A percentile compares a stretch with the other conserved stretches of the same genome.
These are phyloP conservation scores for Thelephora aurantiotincta DNA, from an alignment of 768 basidiomycete species.

Conservation along the genomic window DNA sequence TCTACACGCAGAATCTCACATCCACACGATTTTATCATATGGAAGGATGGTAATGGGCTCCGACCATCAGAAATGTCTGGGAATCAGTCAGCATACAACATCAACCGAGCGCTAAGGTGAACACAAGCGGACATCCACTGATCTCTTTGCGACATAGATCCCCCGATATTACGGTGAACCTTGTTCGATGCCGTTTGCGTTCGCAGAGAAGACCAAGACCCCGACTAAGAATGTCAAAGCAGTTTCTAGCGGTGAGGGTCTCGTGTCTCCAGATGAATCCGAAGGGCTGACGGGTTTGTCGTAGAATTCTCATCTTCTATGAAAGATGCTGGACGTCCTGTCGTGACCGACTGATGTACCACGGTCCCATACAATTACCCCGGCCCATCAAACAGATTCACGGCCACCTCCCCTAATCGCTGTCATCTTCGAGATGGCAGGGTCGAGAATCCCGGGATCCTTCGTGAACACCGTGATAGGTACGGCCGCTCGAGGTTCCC, in stretches of 20 bases:
- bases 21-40: too few relatives aligned
- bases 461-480: slow-evolving; percentile 82
- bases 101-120: too few relatives aligned
- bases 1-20: too few relatives aligned
- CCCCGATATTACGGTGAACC: too few relatives aligned
- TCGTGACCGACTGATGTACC: background rate
- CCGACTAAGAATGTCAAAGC: slow-evolving; percentile 78
- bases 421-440: slow-evolving; percentile 63
- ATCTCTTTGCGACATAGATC: too few relatives aligned
- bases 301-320: slow-evolving; percentile 73
- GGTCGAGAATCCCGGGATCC: slow-evolving; percentile 57
- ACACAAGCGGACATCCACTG: too few relatives aligned
- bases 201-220: slow-evolving; percentile 82
- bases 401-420: slow-evolving; percentile 82
- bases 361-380: slow-evolving; percentile 70
- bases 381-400: slow-evolving; percentile 52
- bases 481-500: slow-evolving; percentile 65
- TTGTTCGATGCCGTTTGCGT: too few relatives aligned
- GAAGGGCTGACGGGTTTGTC: slow-evolving; percentile 2
- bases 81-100: too few relatives aligned
- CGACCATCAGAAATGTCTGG: too few relatives aligned
- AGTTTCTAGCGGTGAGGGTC: slow-evolving; percentile 61
- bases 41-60: too few relatives aligned
- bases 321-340: background rate
- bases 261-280: background rate